Percentiles rank a stretch among this genome's conserved stretches.
These are phyloP conservation scores for Suillus plorans DNA, from an alignment of 768 basidiomycete species.

Conservation along the genomic window DNA sequence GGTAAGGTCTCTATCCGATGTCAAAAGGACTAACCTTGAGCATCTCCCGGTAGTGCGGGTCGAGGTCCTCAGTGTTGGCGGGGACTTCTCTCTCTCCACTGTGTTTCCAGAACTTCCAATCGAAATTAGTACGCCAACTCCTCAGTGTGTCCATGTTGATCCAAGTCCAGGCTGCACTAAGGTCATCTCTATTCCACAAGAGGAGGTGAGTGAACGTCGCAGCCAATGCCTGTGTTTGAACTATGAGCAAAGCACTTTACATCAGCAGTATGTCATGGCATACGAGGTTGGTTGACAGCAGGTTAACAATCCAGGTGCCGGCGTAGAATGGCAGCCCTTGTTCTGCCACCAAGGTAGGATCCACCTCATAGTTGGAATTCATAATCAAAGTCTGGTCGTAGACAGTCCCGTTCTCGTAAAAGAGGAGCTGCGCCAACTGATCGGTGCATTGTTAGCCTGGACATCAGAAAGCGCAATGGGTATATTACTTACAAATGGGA, in stretches of 20 bases:
- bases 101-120: constrained; percentile 38
- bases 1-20: constrained; percentile 13
- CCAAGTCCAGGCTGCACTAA: constrained; percentile 49
- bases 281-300: constrained; percentile 17
- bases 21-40: constrained; percentile 26
- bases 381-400: constrained; percentile 57
- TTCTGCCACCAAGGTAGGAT: constrained; percentile 45
- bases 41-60: constrained; percentile 62
- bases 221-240: constrained; percentile 42
- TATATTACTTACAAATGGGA: constrained; percentile 47
- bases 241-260: constrained; percentile 16
- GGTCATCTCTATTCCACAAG: constrained; percentile 54
- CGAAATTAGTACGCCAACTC: constrained; percentile 34
- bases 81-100: constrained; percentile 21
- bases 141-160: constrained; percentile 31
- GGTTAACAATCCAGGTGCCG: constrained; percentile 21
- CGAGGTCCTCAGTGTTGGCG: constrained; percentile 41
- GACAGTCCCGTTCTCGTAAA: constrained; percentile 49
- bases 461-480: constrained; percentile 8
- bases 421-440: constrained; percentile 37
- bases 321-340: constrained; percentile 37
- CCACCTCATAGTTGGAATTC: constrained; percentile 50
- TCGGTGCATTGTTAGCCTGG: not conserved
- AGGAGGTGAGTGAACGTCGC: constrained; percentile 52
- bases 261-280: not conserved